Conservation (phyloP, 2,329 filamentous ascomycete species). For the Mariannaea elegans region DNA sequence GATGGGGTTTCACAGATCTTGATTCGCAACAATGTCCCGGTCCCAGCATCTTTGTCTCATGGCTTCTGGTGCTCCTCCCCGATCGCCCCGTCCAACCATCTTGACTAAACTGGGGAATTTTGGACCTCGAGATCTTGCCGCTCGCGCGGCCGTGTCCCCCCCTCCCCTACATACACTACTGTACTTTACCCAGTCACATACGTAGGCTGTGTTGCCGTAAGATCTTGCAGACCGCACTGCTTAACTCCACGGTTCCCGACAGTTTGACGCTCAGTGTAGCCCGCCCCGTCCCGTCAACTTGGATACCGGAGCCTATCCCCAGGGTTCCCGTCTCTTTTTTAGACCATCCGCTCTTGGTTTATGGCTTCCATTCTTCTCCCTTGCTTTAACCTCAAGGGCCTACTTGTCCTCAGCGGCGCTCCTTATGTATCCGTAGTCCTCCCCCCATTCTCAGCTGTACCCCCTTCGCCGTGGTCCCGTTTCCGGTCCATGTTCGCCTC, state of each 20-base stretch:
- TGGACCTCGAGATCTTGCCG: slow-evolving; percentile 43
- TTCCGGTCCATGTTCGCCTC: background rate
- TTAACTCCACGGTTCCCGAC: slow-evolving; percentile 40
- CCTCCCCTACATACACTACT: no score
- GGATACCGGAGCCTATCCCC: slow-evolving; percentile 39
- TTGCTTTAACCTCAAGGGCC: background rate
- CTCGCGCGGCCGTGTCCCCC: no score
- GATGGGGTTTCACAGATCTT: slow-evolving; percentile 52
- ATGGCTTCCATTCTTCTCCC: slow-evolving; percentile 7
- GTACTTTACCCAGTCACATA: background rate
- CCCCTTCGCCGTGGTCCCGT: no score
- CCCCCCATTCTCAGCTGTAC: background rate
- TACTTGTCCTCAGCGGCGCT: no score
- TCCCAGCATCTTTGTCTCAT: slow-evolving; percentile 35
- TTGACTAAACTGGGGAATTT: no score
- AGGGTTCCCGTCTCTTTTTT: slow-evolving; percentile 6
- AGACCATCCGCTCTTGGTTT: slow-evolving; percentile 1
- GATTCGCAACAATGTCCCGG: slow-evolving; percentile 47
- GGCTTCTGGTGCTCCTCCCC: slow-evolving; percentile 23
- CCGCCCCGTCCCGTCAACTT: slow-evolving; percentile 45
- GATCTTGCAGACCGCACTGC: slow-evolving; percentile 39
- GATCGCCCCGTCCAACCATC: slow-evolving; percentile 42
- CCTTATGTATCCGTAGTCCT: background rate
- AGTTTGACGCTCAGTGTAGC: slow-evolving; percentile 37
- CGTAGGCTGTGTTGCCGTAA: slow-evolving; percentile 35